phyloP scores from a whole-genome alignment of 129 eudicot species.

The Pulicaria dysenterica region DNA sequence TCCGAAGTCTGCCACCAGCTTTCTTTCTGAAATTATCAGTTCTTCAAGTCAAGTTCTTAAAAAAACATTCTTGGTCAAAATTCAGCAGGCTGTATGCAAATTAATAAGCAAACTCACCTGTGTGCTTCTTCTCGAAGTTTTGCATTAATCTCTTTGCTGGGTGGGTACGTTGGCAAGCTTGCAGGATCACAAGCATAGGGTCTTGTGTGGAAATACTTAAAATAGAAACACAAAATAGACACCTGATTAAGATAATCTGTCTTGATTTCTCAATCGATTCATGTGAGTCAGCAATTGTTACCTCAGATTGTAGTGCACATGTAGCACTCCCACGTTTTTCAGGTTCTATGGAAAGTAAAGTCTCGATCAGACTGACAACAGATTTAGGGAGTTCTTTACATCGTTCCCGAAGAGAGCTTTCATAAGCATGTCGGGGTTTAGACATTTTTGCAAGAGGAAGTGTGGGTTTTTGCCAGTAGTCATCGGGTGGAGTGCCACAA shows the following conservation, averaged over 20 bases:
- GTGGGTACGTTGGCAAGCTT: slow-evolving; percentile 83
- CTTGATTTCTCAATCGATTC: background rate
- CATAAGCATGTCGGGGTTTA: slow-evolving; percentile 72
- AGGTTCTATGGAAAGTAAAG: slow-evolving; percentile 68
- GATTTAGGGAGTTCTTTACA: slow-evolving; percentile 68
- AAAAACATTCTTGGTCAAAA: background rate
- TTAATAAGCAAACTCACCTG: slow-evolving; percentile 40
- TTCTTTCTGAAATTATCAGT: slow-evolving; percentile 53
- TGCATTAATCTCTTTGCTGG: slow-evolving; percentile 88
- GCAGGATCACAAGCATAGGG: slow-evolving; percentile 87
- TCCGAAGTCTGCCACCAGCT: slow-evolving; percentile 39
- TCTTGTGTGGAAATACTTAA: slow-evolving; percentile 64
- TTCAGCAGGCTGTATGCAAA: background rate
- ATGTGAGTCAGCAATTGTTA: slow-evolving; percentile 23
- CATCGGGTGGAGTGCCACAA: slow-evolving; percentile 79
- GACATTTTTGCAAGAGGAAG: slow-evolving; percentile 87
- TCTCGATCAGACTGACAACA: slow-evolving; percentile 58
- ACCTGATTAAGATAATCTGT: background rate
- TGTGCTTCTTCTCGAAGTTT: slow-evolving; percentile 65
- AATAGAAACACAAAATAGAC: slow-evolving; percentile 19
- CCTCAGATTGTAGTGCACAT: slow-evolving; percentile 71
- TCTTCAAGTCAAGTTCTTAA: slow-evolving; percentile 13
- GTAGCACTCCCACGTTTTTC: slow-evolving; percentile 69
- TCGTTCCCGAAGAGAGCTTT: slow-evolving; percentile 69
- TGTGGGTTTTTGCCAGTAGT: slow-evolving; percentile 60